Conservation (phyloP, 1,284 basidiomycete species). For the Lentinula novae-zelandiae region DNA sequence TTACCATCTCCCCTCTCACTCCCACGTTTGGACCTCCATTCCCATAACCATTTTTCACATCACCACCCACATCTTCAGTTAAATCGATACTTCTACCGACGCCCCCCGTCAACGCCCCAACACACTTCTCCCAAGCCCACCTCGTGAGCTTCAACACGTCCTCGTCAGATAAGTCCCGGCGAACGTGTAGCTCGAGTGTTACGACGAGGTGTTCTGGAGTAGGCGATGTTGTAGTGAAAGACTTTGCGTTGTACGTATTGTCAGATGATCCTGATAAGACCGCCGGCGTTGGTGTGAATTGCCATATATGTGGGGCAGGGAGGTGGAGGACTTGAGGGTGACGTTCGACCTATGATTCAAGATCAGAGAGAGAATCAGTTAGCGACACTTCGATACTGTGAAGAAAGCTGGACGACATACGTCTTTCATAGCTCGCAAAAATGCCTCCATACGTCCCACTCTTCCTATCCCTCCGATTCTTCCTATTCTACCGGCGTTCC, state of each 20-base stretch:
- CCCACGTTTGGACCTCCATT: slow-evolving; percentile 15
- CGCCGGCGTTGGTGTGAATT: slow-evolving; percentile 53
- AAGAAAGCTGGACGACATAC: slow-evolving; percentile 32
- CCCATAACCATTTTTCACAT: slow-evolving; percentile 21
- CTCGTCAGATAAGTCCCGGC: slow-evolving; percentile 62
- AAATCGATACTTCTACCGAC: neutral
- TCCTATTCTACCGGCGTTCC: slow-evolving; percentile 32
- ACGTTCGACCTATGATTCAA: slow-evolving; percentile 56
- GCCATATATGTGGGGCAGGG: slow-evolving; percentile 84
- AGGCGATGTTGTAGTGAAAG: neutral
- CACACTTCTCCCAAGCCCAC: slow-evolving; percentile 69
- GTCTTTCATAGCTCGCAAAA: slow-evolving; percentile 78
- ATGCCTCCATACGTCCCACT: slow-evolving; percentile 67
- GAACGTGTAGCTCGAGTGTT: slow-evolving; percentile 78
- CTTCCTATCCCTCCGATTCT: slow-evolving; percentile 60
- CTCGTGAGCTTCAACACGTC: slow-evolving; percentile 70
- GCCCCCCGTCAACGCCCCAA: slow-evolving; percentile 34
- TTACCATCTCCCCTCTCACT: slow-evolving; percentile 31
- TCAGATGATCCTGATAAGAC: neutral
- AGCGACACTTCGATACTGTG: neutral
- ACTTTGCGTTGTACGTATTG: neutral
- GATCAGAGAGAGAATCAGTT: neutral
- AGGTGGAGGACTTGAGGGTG: slow-evolving; percentile 77
- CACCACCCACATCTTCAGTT: neutral
- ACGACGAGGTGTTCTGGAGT: slow-evolving; percentile 57